phyloP scores from a whole-genome alignment of 768 basidiomycete species.

The Lactarius deliciosus region DNA sequence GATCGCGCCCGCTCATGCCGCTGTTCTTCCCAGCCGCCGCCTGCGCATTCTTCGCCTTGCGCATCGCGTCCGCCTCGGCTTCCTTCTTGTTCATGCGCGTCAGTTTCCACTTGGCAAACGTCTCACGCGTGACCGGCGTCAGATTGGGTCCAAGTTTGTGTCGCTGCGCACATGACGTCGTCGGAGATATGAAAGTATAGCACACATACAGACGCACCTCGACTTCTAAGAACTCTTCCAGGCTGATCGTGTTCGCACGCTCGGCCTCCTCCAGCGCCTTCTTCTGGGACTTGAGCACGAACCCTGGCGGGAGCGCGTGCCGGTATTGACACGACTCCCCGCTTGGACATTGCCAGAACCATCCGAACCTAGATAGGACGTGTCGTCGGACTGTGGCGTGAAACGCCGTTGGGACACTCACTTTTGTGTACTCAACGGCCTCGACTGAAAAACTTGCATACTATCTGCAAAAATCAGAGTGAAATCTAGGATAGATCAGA shows the following conservation, averaged over 20 bases:
- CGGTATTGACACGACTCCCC: constrained; percentile 89
- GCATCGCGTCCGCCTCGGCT: constrained; percentile 78
- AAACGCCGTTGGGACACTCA: constrained; percentile 35
- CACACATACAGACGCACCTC: constrained; percentile 56
- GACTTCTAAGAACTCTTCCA: constrained; percentile 97
- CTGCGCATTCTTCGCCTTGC: constrained; percentile 80
- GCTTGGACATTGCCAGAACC: constrained; percentile 96
- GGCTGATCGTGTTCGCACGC: constrained; percentile 82
- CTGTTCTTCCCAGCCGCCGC: constrained; percentile 83
- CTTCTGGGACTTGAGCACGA: constrained; percentile 90
- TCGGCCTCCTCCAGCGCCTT: constrained; percentile 91
- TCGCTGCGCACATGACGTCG: constrained; percentile 49
- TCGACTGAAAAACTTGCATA: constrained; percentile 97
- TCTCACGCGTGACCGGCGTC: constrained; percentile 90
- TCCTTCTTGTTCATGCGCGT: constrained; percentile 93
- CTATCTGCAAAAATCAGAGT: constrained; percentile 58
- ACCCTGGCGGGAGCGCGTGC: constrained; percentile 94
- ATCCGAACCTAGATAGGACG: constrained; percentile 59
- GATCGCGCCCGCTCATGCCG: constrained; percentile 94
- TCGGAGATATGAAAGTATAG: background rate
- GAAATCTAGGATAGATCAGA: constrained; percentile 8
- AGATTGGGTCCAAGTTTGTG: constrained; percentile 90
- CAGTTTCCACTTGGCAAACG: constrained; percentile 94
- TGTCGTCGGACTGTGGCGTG: background rate
- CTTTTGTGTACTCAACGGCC: constrained; percentile 90